Evolutionary conservation across 805 yeast genomes (phyloP).

Genomic region (Lipomyces yamadae): DNA sequence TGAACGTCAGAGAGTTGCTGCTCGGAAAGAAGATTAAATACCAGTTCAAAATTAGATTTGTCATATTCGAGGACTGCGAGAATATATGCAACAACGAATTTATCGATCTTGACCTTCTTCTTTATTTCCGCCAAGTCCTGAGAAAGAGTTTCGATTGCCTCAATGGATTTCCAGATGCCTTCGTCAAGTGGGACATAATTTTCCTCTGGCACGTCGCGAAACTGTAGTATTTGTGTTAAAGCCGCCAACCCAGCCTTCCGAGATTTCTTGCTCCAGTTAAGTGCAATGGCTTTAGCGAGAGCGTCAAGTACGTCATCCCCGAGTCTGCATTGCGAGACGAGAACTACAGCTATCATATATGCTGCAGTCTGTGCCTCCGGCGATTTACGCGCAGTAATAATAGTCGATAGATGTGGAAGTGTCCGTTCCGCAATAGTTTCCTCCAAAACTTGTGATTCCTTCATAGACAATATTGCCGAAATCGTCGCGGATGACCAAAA

Average conservation of each 20-base stretch:
- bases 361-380: constrained; percentile 79
- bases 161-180: constrained; percentile 32
- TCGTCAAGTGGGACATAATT: constrained; percentile 34
- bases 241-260: constrained; percentile 32
- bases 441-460: constrained; percentile 47
- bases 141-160: constrained; percentile 37
- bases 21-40: constrained; percentile 17
- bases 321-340: constrained; percentile 73
- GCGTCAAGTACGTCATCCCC: constrained; percentile 60
- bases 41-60: constrained; percentile 42
- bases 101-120: constrained; percentile 46
- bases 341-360: constrained; percentile 78
- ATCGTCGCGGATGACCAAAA: constrained; percentile 78
- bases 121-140: constrained; percentile 40
- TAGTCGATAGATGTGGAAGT: constrained; percentile 46
- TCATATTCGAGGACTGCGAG: constrained; percentile 54
- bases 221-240: constrained; percentile 31
- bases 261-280: constrained; percentile 46
- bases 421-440: constrained; percentile 46
- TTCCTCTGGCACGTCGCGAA: constrained; percentile 31
- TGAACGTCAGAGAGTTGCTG: constrained; percentile 18
- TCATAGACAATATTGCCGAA: constrained; percentile 67
- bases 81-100: constrained; percentile 52
- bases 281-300: constrained; percentile 61
- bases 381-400: constrained; percentile 39